Evolutionary conservation across 2,329 filamentous ascomycete genomes (phyloP), one percentile per base, ranked within the genome.

Genomic region (Aspergillus phoenicis): DNA sequence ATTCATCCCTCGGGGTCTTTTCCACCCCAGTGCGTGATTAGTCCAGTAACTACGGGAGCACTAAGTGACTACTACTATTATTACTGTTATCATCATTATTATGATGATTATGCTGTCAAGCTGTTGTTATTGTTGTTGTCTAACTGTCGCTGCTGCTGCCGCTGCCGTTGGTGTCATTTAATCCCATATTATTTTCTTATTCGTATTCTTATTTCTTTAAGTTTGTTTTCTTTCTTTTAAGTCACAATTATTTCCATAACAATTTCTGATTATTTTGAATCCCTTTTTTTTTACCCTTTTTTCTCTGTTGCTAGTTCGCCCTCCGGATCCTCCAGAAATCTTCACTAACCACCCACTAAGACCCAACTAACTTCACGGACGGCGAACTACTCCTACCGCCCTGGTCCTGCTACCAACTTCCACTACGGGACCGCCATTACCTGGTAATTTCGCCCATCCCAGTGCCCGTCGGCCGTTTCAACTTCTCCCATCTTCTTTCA

Each of bases 381-480:
- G 53, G 53, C 53, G 53, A 56, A 56, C 53, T 56, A 20, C n/a
- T 47, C 53, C 41, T 55, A 43, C 52, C 41, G 39, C 39, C 52
- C 38, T 43, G 52, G 22, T 24, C 45, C 45, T 51, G 28, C 28
- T 28, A 33, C 49, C 15, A 59, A 38, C 38, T 38, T 57, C 43
- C 43, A 52, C 47, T 30, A 28, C 52, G 41, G 33, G 48, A 36
- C 39, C 57, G 45, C 56, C 48, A 54, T 57, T 53, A 53, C 59
- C 58, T 62, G 59, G 49, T 56, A 61, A 58, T 62, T 59, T 61
- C 58, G 59, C 58, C 54, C 63, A 62, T 53, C 59, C 64, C 57
- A 65, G 52, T 62, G 52, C 62, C 55, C 61, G 49, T 60, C 63
- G 59, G 61, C 59, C 58, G 64, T 64, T 67, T 70, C 60, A 61